These are phyloP conservation scores for Zopfia rhizophila DNA, from an alignment of 2,329 filamentous ascomycete species.

Conservation along the genomic window DNA sequence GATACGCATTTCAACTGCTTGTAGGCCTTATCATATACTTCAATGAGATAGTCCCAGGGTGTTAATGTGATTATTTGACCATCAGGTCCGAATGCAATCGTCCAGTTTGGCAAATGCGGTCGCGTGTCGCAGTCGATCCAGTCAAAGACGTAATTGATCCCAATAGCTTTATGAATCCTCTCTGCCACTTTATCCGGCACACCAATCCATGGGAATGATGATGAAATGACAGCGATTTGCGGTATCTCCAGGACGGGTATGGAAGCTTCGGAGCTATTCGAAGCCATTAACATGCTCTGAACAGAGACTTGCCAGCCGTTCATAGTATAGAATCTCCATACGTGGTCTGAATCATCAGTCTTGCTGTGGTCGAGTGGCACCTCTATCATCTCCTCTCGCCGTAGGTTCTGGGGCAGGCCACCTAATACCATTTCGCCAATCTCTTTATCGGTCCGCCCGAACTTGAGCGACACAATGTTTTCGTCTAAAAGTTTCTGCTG, in stretches of 20 bases:
- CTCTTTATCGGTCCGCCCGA: conserved; percentile 13
- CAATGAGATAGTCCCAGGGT: conserved; percentile 21
- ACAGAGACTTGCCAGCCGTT: conserved; percentile 19
- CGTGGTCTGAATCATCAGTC: conserved; percentile 7
- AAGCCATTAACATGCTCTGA: conserved; percentile 9
- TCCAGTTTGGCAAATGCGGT: conserved; percentile 9
- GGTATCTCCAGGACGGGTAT: conserved; percentile 3
- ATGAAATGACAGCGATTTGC: conserved; percentile 7
- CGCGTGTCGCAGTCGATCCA: conserved; percentile 15
- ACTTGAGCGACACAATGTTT: conserved; percentile 13
- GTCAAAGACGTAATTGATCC: conserved; percentile 1
- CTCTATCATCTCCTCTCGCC: conserved; percentile 12
- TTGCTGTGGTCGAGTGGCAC: conserved; percentile 17
- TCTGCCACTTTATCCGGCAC: conserved; percentile 2
- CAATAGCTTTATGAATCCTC: conserved; percentile 4
- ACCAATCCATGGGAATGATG: conserved; percentile 9
- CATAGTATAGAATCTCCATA: conserved; percentile 10
- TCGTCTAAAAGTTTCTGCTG: conserved; percentile 15
- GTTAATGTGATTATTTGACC: conserved; percentile 15
- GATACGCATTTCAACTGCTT: conserved; percentile 17
- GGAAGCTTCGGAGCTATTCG: not conserved
- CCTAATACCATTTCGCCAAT: conserved; percentile 18
- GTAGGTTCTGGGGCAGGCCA: conserved; percentile 8
- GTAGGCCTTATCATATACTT: conserved; percentile 11
- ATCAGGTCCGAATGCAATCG: conserved; percentile 7